A percentile compares a stretch with the other conserved stretches of the same genome.
These are phyloP conservation scores for Spatholobus suberectus DNA, from an alignment of 306 rosid species.

Conservation along the genomic window DNA sequence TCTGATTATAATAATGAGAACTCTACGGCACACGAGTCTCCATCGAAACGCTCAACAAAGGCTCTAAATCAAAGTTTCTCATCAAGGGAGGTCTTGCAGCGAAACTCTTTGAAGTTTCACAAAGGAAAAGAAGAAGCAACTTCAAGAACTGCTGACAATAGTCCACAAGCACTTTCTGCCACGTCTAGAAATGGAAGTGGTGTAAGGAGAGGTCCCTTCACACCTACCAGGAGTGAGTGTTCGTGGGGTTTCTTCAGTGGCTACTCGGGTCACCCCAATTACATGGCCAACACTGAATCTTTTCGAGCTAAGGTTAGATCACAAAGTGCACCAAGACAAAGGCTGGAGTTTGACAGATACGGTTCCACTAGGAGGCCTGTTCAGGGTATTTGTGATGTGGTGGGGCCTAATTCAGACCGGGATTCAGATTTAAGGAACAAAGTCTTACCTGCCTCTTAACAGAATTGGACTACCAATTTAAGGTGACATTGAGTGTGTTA, in stretches of 20 bases:
- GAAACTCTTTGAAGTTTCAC: constrained; percentile 49
- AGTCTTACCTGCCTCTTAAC: constrained; percentile 43
- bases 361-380: constrained; percentile 46
- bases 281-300: constrained; percentile 92
- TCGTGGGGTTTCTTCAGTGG: constrained; percentile 68
- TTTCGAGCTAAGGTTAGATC: constrained; percentile 90
- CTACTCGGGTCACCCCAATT: constrained; percentile 75
- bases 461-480: constrained; percentile 53
- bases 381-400: constrained; percentile 56
- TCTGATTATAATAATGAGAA: constrained; percentile 48
- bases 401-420: constrained; percentile 59
- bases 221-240: constrained; percentile 81
- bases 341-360: constrained; percentile 69
- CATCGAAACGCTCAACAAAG: constrained; percentile 58
- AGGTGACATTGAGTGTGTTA: constrained; percentile 54
- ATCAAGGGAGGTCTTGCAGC: constrained; percentile 37
- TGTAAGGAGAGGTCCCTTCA: constrained; percentile 61
- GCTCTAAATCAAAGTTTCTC: constrained; percentile 49
- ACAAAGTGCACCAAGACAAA: constrained; percentile 91
- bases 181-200: constrained; percentile 67
- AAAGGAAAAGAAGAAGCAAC: constrained; percentile 59
- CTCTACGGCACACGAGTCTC: constrained; percentile 54
- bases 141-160: constrained; percentile 62
- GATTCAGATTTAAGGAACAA: constrained; percentile 52
- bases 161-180: constrained; percentile 75